phyloP scores from a whole-genome alignment of 192 early-diverging fungal genomes.

The Coemansia sp. region DNA sequence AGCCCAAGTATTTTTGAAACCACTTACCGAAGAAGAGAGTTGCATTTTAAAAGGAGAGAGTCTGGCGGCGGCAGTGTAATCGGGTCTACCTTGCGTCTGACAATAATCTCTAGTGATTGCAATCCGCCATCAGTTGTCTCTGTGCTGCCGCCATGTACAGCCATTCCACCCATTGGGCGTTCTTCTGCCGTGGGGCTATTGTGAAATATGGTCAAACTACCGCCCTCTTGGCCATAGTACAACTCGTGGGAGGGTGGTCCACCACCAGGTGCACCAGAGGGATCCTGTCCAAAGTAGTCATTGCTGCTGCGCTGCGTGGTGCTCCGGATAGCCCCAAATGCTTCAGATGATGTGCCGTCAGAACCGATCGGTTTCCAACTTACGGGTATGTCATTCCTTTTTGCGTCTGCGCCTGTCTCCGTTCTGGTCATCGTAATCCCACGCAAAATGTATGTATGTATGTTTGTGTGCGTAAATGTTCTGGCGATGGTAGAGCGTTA shows the following conservation, averaged over 20 bases:
- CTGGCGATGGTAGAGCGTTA: neutral
- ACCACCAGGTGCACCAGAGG: neutral
- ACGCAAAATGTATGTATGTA: neutral
- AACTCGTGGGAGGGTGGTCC: too few species aligned
- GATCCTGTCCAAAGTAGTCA: too few species aligned
- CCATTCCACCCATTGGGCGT: conserved; percentile 3
- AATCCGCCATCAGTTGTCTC: neutral
- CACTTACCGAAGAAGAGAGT: conserved; percentile 45
- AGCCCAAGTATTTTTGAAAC: neutral
- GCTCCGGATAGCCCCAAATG: neutral
- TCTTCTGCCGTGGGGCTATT: neutral
- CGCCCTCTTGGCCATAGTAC: too few species aligned
- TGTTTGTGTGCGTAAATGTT: neutral
- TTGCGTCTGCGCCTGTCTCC: neutral
- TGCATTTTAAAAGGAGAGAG: conserved; percentile 26
- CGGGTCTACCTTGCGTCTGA: conserved; percentile 16
- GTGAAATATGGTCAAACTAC: neutral
- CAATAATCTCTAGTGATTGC: conserved; percentile 35
- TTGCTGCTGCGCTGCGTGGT: neutral
- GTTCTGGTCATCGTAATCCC: conserved; percentile 4
- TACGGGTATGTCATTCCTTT: neutral
- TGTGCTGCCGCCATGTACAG: neutral
- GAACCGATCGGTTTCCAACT: conserved; percentile 7
- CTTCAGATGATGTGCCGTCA: neutral
- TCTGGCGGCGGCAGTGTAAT: conserved; percentile 34